A percentile compares a stretch with the other conserved stretches of the same genome.
Conservation (phyloP, 768 basidiomycete species). For the Aureoboletus auriporus region DNA sequence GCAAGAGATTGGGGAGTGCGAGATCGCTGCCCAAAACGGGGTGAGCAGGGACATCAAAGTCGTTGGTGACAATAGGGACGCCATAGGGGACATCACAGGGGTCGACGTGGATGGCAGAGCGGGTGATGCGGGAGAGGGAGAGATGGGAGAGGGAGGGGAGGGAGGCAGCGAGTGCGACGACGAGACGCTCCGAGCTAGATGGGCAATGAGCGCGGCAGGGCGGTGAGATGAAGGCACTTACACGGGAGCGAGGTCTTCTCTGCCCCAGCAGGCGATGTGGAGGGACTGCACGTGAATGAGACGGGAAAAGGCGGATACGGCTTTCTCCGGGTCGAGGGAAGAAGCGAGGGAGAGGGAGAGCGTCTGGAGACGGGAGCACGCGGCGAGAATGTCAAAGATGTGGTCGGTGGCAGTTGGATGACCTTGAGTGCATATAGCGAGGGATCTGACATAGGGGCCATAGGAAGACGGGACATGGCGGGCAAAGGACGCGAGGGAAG, state of each 20-base stretch:
- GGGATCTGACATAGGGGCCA: conserved; percentile 45
- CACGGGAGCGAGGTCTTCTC: conserved; percentile 35
- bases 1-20: conserved; percentile 61
- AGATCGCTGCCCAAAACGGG: conserved; percentile 52
- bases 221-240: conserved; percentile 19
- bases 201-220: too few species aligned
- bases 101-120: conserved; percentile 63
- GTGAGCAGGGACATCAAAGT: conserved; percentile 57
- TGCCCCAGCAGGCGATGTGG: conserved; percentile 23
- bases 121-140: conserved; percentile 58
- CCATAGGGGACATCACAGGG: conserved; percentile 36
- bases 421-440: conserved; percentile 45
- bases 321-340: conserved; percentile 14
- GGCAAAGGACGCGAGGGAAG: conserved; percentile 50
- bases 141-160: conserved; percentile 53
- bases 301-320: conserved; percentile 21
- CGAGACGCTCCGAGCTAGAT: conserved; percentile 50
- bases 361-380: conserved; percentile 41
- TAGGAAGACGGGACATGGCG: conserved; percentile 54
- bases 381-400: conserved; percentile 46
- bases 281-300: conserved; percentile 17
- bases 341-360: conserved; percentile 27
- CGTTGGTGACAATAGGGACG: conserved; percentile 59
- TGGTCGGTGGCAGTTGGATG: conserved; percentile 38
- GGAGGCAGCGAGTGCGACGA: conserved; percentile 63